Evolutionary conservation across 257 asterid genomes (phyloP).

Genomic region (Solanum acaule): DNA sequence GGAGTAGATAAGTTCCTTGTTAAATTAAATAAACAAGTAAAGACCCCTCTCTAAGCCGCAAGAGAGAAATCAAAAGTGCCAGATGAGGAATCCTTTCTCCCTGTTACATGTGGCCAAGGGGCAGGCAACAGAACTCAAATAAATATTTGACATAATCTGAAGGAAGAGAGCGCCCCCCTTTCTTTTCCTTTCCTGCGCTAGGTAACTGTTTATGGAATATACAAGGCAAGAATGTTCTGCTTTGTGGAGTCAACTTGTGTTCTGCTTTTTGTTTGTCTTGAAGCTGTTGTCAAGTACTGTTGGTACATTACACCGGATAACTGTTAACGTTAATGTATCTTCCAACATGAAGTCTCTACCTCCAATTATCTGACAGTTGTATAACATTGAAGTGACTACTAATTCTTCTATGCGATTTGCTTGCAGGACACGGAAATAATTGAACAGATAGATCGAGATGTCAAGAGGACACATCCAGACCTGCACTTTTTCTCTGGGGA

Average conservation of each 20-base stretch:
- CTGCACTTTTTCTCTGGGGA: constrained; percentile 93
- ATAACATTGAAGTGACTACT: background rate
- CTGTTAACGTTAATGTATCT: background rate
- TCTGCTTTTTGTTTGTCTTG: background rate
- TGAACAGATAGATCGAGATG: constrained; percentile 96
- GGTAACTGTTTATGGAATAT: background rate
- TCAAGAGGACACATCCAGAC: constrained; percentile 96
- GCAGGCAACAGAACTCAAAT: background rate
- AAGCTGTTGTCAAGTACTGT: background rate
- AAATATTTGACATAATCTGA: background rate
- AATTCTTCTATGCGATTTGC: background rate
- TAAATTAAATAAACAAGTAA: background rate
- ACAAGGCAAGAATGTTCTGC: background rate
- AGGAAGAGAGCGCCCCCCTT: background rate
- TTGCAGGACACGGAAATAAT: constrained; percentile 75
- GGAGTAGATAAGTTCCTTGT: background rate
- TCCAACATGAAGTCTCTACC: background rate
- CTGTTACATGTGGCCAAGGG: background rate
- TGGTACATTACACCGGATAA: background rate
- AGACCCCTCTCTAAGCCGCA: background rate
- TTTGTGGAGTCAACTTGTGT: background rate
- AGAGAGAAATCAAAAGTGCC: background rate
- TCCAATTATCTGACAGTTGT: background rate
- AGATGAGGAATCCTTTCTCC: background rate
- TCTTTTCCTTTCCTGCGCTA: background rate